Evolutionary conservation across 2,329 filamentous ascomycete genomes (phyloP).

Genomic region (Colletotrichum aenigma): DNA sequence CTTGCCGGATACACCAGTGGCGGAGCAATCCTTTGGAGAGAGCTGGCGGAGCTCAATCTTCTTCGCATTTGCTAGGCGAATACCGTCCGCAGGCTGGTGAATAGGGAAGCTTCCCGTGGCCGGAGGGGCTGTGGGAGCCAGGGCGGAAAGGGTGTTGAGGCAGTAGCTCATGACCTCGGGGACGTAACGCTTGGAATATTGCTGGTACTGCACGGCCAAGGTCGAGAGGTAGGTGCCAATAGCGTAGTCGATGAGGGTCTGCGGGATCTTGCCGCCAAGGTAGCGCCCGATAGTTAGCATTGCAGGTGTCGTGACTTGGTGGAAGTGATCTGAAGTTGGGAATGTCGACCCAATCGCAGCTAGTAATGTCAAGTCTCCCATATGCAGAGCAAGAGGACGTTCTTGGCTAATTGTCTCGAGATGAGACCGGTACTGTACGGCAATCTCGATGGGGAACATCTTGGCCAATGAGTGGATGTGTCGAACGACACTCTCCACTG

Average conservation of each 20-base stretch:
- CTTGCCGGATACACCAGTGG: slow-evolving; percentile 26
- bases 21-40: slow-evolving; percentile 61
- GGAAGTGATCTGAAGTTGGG: slow-evolving; percentile 96
- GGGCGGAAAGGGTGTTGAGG: slow-evolving; percentile 72
- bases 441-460: slow-evolving; percentile 79
- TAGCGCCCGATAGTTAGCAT: slow-evolving; percentile 85
- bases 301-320: slow-evolving; percentile 90
- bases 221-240: slow-evolving; percentile 81
- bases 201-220: slow-evolving; percentile 82
- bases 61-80: slow-evolving; percentile 53
- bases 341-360: slow-evolving; percentile 86
- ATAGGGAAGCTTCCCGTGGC: slow-evolving; percentile 64
- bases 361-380: slow-evolving; percentile 80
- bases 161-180: slow-evolving; percentile 87
- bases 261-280: slow-evolving; percentile 77
- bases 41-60: slow-evolving; percentile 54
- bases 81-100: slow-evolving; percentile 56
- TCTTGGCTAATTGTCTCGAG: slow-evolving; percentile 60
- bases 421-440: slow-evolving; percentile 76
- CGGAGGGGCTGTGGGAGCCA: slow-evolving; percentile 61
- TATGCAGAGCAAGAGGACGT: slow-evolving; percentile 57
- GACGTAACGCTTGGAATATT: slow-evolving; percentile 82
- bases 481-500: slow-evolving; percentile 81
- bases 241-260: slow-evolving; percentile 67
- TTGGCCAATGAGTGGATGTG: slow-evolving; percentile 94